phyloP scores from a whole-genome alignment of 1,139 yeast species.

The Blastobotrys apis region DNA sequence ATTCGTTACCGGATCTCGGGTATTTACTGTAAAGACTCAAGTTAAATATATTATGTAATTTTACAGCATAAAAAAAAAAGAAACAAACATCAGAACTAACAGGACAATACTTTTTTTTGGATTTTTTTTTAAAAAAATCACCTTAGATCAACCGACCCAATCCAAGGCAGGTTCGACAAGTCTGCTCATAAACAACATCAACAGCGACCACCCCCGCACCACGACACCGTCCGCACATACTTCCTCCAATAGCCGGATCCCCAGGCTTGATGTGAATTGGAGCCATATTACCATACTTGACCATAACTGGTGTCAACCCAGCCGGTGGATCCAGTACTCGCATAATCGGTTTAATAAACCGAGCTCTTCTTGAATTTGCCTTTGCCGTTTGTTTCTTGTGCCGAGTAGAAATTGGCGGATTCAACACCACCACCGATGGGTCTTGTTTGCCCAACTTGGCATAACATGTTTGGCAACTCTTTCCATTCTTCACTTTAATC shows the following conservation, averaged over 20 bases:
- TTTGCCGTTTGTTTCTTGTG: background rate
- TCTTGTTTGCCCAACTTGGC: conserved; percentile 48
- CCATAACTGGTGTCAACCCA: conserved; percentile 15
- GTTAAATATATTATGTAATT: no score
- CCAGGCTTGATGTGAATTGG: conserved; percentile 64
- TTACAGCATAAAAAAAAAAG: background rate
- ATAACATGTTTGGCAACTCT: conserved; percentile 70
- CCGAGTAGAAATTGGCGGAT: conserved; percentile 15
- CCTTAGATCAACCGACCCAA: conserved; percentile 48
- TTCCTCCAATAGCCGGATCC: conserved; percentile 80
- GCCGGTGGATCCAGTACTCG: conserved; percentile 9
- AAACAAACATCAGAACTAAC: background rate
- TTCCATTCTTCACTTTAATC: conserved; percentile 56
- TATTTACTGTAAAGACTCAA: conserved; percentile 18
- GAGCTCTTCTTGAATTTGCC: background rate
- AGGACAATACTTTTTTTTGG: background rate
- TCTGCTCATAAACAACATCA: conserved; percentile 28
- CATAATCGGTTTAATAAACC: conserved; percentile 3
- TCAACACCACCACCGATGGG: conserved; percentile 15
- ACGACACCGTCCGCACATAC: conserved; percentile 68
- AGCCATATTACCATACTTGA: conserved; percentile 22
- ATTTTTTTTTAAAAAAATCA: background rate
- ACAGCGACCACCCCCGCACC: conserved; percentile 57
- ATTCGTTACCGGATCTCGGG: conserved; percentile 27
- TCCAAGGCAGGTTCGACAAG: conserved; percentile 51